Evolutionary conservation across 768 basidiomycete genomes (phyloP).

Genomic region (Termitomyces sp.): DNA sequence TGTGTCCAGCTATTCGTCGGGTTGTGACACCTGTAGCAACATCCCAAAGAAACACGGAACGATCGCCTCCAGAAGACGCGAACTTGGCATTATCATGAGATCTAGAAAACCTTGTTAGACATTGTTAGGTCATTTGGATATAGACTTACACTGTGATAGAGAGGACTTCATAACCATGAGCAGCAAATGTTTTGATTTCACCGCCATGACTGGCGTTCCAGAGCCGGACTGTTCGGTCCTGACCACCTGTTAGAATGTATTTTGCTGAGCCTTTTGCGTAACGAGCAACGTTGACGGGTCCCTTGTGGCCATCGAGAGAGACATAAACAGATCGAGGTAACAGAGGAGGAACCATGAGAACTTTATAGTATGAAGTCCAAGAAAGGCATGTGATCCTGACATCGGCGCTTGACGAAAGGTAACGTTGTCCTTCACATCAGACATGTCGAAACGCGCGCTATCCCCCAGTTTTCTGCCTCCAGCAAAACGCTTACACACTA

Average conservation of each 20-base stretch:
- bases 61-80: slow-evolving; percentile 91
- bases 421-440: slow-evolving; percentile 3
- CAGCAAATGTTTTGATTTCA: slow-evolving; percentile 89
- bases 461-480: slow-evolving; percentile 50
- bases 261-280: slow-evolving; percentile 88
- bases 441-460: slow-evolving; percentile 50
- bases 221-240: slow-evolving; percentile 84
- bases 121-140: slow-evolving; percentile 1
- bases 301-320: slow-evolving; percentile 68
- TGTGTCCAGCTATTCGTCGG: slow-evolving; percentile 82
- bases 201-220: slow-evolving; percentile 87
- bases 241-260: slow-evolving; percentile 91
- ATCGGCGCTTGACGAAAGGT: background rate
- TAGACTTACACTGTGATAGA: slow-evolving; percentile 79
- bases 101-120: slow-evolving; percentile 32
- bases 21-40: slow-evolving; percentile 84
- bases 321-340: slow-evolving; percentile 61
- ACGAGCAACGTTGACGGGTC: slow-evolving; percentile 85
- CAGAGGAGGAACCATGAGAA: slow-evolving; percentile 45
- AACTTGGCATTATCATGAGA: slow-evolving; percentile 94
- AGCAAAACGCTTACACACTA: slow-evolving; percentile 51
- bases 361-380: background rate
- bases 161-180: slow-evolving; percentile 95
- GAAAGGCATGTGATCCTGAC: slow-evolving; percentile 1
- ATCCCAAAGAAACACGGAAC: slow-evolving; percentile 94